phyloP scores from a whole-genome alignment of 805 yeast species.

The Danielozyma ontarioensis region DNA sequence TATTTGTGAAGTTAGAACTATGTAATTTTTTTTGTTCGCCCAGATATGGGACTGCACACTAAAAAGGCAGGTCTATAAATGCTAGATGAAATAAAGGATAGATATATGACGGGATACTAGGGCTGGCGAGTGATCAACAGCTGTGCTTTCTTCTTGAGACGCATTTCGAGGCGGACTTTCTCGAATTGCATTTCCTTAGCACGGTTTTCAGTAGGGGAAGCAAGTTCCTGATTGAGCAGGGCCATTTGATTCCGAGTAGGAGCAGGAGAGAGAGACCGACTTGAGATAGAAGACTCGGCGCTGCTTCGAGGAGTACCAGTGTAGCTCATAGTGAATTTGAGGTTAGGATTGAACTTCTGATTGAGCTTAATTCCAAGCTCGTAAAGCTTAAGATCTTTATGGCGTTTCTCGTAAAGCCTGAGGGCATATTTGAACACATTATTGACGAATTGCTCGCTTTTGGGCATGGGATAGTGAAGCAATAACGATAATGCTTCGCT shows the following conservation, averaged over 20 bases:
- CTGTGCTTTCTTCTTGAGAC: conserved; percentile 39
- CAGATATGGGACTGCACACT: too few species aligned
- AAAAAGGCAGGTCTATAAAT: too few species aligned
- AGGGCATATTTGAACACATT: conserved; percentile 30
- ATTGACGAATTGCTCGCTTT: conserved; percentile 12
- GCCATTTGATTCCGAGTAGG: conserved; percentile 2
- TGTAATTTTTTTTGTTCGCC: too few species aligned
- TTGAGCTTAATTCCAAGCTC: conserved; percentile 38
- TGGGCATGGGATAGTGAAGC: conserved; percentile 49
- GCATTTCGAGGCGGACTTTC: conserved; percentile 41
- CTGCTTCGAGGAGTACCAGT: conserved; percentile 14
- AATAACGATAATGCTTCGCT: conserved; percentile 46
- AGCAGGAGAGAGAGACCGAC: conserved; percentile 1
- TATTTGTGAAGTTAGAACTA: too few species aligned
- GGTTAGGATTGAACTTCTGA: conserved; percentile 32
- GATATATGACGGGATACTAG: too few species aligned
- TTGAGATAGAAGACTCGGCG: conserved; percentile 13
- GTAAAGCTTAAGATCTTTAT: conserved; percentile 33
- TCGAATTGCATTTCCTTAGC: conserved; percentile 40
- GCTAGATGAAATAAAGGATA: too few species aligned
- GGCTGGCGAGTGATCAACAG: conserved; percentile 4
- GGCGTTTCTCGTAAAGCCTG: conserved; percentile 25
- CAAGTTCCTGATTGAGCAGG: background rate
- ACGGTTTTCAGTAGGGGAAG: conserved; percentile 11
- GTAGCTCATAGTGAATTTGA: conserved; percentile 22